Evolutionary conservation across 345 rosid genomes (phyloP), one percentile per base, ranked within the genome.

Genomic region (Eucalyptus guilfoylei): DNA sequence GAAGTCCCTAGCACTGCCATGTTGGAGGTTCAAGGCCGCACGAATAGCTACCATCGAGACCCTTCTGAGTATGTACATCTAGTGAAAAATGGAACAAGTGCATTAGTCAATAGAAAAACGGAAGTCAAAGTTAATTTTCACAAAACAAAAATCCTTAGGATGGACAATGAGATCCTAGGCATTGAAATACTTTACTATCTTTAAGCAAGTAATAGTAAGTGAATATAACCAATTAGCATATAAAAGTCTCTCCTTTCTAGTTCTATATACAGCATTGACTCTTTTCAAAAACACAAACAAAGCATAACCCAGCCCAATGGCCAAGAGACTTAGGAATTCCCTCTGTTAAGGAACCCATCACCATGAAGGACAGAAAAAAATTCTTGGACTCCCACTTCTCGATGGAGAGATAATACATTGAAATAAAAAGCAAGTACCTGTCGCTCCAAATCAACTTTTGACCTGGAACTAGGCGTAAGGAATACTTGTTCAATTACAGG

Each of bases 61-160:
- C 92, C 98, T 96, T 89, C 99, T 89, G 80, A 98, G 93, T 88
- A 98, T 97, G 90, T 98, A 98, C 99, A 98, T 96, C 99, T 98
- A 94, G 42, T 89, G 83, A 40, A 62, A 49, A 89, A 50, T 55
- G 60, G 37, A 92, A 80, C 76, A 93, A 69, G 17, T 45, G 28
- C 49, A 30, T 54, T 50, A 49, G 42, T 86, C 9, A 15, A 44
- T 86, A 76, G 28, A 76, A 76, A 76, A 37, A 42, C 16, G 9
- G 6, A 76, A 76, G 83, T 42, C 8, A 76, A 76, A 40, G 85
- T 76, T 40, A 11, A 76, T 76, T 40, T 40, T 24, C 1, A 5
- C 83, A 76, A 76, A 76, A 76, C 83, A 21, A 76, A 40, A 40
- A 76, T 76, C 85, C 85, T 64, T 37, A 76, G 47, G 85, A 37